Evolutionary conservation across 2,329 filamentous ascomycete genomes (phyloP).

Genomic region (Colletotrichum sp.): DNA sequence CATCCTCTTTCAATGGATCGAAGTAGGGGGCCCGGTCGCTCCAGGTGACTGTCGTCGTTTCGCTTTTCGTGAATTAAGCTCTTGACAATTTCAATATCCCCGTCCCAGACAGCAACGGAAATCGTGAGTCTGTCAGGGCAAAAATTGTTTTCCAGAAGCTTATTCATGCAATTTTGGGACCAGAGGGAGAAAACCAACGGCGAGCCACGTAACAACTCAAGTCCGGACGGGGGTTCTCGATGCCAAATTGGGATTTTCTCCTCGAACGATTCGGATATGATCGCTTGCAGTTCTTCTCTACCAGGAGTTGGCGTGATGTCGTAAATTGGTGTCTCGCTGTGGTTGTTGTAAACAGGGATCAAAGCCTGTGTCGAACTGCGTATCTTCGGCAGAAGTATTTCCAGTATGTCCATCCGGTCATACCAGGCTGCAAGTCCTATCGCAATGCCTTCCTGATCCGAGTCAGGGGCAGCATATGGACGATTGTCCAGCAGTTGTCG

Average conservation of each 20-base stretch:
- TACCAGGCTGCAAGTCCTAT: neutral
- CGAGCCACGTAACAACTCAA: neutral
- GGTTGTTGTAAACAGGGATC: neutral
- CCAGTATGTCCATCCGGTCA: accelerated
- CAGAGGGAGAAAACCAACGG: accelerated
- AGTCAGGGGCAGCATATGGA: accelerated
- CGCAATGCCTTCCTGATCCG: accelerated
- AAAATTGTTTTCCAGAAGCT: neutral
- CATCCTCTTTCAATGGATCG: too few relatives aligned
- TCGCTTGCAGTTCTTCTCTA: neutral
- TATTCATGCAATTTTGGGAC: neutral
- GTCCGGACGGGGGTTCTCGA: neutral
- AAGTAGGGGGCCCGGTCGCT: too few relatives aligned
- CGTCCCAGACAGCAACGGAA: accelerated
- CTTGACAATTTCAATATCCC: neutral
- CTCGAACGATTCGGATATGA: neutral
- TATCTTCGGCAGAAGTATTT: accelerated
- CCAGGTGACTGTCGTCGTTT: neutral
- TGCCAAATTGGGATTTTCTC: accelerated
- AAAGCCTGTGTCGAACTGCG: accelerated
- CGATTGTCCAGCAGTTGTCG: accelerated
- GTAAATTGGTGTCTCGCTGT: too few relatives aligned
- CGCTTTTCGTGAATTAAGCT: neutral
- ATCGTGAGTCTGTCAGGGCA: accelerated
- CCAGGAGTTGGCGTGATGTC: too few relatives aligned